These are phyloP conservation scores for Globisporangium iwayamae DNA, from an alignment of 352 stramenopile genomes.

Conservation along the genomic window DNA sequence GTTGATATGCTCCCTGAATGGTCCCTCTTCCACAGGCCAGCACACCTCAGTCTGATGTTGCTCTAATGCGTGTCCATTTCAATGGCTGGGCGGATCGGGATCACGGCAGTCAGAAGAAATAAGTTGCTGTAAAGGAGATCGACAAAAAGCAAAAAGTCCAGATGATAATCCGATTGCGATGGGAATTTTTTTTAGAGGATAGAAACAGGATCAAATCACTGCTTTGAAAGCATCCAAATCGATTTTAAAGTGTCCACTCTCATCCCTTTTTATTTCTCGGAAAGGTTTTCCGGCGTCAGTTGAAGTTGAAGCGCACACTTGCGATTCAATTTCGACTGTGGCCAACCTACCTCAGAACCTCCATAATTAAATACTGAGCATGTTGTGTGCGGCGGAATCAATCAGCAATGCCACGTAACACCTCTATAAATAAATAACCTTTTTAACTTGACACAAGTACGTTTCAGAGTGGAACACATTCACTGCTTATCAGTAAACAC, in stretches of 20 bases:
- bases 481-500: background rate
- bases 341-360: background rate
- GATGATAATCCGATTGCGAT: constrained; percentile 5
- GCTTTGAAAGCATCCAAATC: no score
- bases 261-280: background rate
- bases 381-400: no score
- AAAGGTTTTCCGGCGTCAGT: constrained; percentile 4
- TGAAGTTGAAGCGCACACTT: background rate
- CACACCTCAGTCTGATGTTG: background rate
- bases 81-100: no score
- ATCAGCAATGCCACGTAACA: background rate
- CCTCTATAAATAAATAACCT: background rate
- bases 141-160: no score
- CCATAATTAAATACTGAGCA: background rate
- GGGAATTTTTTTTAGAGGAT: no score
- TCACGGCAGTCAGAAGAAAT: no score
- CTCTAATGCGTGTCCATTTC: background rate
- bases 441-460: background rate
- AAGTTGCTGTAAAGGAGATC: no score
- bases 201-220: no score
- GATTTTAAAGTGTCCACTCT: background rate
- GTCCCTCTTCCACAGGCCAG: background rate
- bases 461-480: background rate
- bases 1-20: background rate
- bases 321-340: background rate